Percentiles rank a stretch among this genome's conserved stretches.
Evolutionary conservation across 768 basidiomycete species (phyloP).

Genomic region (Dictyophora rubrovolvata): DNA sequence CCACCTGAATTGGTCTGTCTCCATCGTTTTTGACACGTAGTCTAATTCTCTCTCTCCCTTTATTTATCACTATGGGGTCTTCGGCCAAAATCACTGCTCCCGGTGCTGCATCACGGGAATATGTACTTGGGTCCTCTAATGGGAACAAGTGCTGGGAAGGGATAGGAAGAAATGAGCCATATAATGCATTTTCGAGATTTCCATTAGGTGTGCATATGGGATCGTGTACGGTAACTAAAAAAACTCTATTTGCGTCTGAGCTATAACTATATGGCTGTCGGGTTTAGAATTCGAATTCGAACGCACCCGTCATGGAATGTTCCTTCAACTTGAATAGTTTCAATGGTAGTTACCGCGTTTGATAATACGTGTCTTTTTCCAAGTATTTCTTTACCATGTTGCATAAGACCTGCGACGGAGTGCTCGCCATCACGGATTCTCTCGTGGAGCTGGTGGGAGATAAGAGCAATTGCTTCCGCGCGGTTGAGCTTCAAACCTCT

Average conservation of each 20-base stretch:
- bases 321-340: slow-evolving; percentile 91
- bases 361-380: slow-evolving; percentile 85
- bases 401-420: slow-evolving; percentile 87
- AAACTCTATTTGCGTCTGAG: slow-evolving; percentile 59
- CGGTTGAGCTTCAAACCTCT: slow-evolving; percentile 84
- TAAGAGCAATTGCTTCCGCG: slow-evolving; percentile 81
- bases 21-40: slow-evolving; percentile 69
- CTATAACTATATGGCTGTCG: slow-evolving; percentile 8
- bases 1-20: slow-evolving; percentile 85
- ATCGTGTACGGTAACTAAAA: slow-evolving; percentile 95
- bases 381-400: slow-evolving; percentile 78
- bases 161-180: slow-evolving; percentile 85
- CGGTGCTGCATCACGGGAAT: slow-evolving; percentile 46
- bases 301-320: slow-evolving; percentile 76
- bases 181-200: slow-evolving; percentile 74
- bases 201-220: slow-evolving; percentile 83
- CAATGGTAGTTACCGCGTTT: slow-evolving; percentile 60
- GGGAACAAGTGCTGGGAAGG: slow-evolving; percentile 63
- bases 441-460: slow-evolving; percentile 89
- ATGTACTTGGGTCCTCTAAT: slow-evolving; percentile 34
- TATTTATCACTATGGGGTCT: slow-evolving; percentile 65
- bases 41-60: slow-evolving; percentile 41
- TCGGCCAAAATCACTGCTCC: slow-evolving; percentile 67
- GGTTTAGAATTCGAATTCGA: background rate
- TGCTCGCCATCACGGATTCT: slow-evolving; percentile 84